phyloP scores from a whole-genome alignment of 2,329 filamentous ascomycete species.

The Xylariaceae sp. region DNA sequence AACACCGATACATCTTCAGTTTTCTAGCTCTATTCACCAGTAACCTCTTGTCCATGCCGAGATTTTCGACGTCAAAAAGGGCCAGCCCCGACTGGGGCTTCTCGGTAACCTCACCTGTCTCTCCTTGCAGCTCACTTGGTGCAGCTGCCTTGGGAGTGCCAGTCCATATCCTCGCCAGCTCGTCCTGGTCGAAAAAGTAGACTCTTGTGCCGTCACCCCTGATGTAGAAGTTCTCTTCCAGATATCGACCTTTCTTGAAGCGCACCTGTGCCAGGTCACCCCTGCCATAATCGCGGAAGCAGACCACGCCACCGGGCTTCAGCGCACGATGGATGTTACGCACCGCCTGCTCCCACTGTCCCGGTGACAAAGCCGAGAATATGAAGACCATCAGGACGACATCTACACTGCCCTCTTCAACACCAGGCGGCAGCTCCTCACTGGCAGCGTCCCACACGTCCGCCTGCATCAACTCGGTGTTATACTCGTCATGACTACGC shows the following conservation, averaged over 20 bases:
- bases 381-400: slow-evolving; percentile 94
- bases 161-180: slow-evolving; percentile 74
- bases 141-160: slow-evolving; percentile 18
- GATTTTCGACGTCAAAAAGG: slow-evolving; percentile 63
- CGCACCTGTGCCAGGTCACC: slow-evolving; percentile 94
- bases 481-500: slow-evolving; percentile 69
- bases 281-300: slow-evolving; percentile 94
- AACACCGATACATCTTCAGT: slow-evolving; percentile 98
- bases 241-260: slow-evolving; percentile 89
- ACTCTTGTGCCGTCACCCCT: slow-evolving; percentile 91
- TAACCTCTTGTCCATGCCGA: slow-evolving; percentile 81
- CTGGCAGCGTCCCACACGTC: slow-evolving; percentile 91
- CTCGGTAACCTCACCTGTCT: slow-evolving; percentile 12
- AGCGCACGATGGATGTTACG: slow-evolving; percentile 73
- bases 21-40: slow-evolving; percentile 85
- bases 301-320: slow-evolving; percentile 85
- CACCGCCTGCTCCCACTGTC: slow-evolving; percentile 77
- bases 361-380: slow-evolving; percentile 82
- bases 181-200: slow-evolving; percentile 90
- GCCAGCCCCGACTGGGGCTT: slow-evolving; percentile 21
- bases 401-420: slow-evolving; percentile 75
- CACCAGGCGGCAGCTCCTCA: slow-evolving; percentile 64
- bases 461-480: slow-evolving; percentile 64
- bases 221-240: slow-evolving; percentile 97
- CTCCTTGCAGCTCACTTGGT: slow-evolving; percentile 13